Base-by-base conservation (phyloP, 306 rosid species). In the Fagus crenata region DNA sequence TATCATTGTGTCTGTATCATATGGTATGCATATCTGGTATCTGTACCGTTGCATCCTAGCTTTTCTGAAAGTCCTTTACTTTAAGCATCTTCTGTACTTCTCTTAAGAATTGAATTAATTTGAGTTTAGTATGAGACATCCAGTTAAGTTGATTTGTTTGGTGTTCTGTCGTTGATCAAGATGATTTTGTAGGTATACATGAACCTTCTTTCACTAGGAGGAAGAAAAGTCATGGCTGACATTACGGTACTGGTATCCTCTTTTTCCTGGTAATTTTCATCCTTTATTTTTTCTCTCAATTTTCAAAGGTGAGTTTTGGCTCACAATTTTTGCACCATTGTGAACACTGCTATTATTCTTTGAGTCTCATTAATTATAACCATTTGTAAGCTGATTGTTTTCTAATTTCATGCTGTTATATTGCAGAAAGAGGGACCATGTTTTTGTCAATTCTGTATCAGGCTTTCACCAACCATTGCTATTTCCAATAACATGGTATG, bases 231-330 rank as follows among this genome's bases (percentile, higher is more conserved):
- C 72, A 71, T 82, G 78, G 78, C 73, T 64, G 82, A 80, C 87
- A 67, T 86, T 84, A 85, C 70, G 80, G 93, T 87, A 88, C 87
- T 92, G 98, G 98, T 94, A 94, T 88, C 90, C 75, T 39, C 84
- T 80, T 81, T 89, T 86, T 89, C 88, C 80, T 67, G 87, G 82
- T 85, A 87, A 56, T 79, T 84, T 83, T 87, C 72, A 74, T 83
- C 82, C 70, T 76, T 74, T 28, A 55, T 75, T 75, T 80, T 84
- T 73, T 72, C 35, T 55, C 68, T 54, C n/a, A n/a, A 63, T 80
- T 81, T 74, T 17, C 74, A 69, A 60, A 46, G 49, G 68, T 71
- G 67, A 41, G 49, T 39, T 70, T 74, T 1, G 51, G 32, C 41
- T 75, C 69, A 71, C 32, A 49, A 35, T 65, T 54, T 4, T 53